phyloP scores from a whole-genome alignment of 257 asterid genomes.

The Henckelia pumila region DNA sequence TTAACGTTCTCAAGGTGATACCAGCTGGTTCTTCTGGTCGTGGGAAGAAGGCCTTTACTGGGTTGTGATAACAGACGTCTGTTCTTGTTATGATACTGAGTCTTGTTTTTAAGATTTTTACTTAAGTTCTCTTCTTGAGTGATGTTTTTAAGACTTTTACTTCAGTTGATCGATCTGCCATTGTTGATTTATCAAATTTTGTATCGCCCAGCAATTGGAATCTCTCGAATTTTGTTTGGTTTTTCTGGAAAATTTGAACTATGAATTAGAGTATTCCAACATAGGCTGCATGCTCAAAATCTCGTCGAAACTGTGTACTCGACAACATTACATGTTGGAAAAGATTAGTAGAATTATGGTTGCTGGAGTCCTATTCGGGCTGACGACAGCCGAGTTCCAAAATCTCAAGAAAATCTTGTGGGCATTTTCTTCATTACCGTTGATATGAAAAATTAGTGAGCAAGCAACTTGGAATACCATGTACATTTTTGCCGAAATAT shows the following conservation, averaged over 20 bases:
- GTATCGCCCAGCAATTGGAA: background rate
- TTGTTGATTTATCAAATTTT: background rate
- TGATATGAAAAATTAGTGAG: background rate
- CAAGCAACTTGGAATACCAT: background rate
- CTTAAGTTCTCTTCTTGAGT: background rate
- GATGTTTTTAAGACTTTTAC: conserved; percentile 11
- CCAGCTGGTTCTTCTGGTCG: conserved; percentile 83
- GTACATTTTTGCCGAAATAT: background rate
- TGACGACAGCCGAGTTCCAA: no score
- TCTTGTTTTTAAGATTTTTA: conserved; percentile 5
- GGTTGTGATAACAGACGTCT: conserved; percentile 41
- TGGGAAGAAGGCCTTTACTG: conserved; percentile 90
- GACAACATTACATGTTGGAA: background rate
- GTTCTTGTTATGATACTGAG: conserved; percentile 12
- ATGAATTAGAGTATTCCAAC: background rate
- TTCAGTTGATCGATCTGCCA: conserved; percentile 22
- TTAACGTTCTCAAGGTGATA: conserved; percentile 71
- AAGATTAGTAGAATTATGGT: background rate
- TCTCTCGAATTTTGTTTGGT: background rate
- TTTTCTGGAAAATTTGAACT: background rate
- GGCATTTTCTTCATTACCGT: background rate
- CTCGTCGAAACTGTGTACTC: background rate
- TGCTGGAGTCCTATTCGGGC: background rate
- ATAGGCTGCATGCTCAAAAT: background rate
- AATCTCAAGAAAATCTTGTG: no score